Evolutionary conservation across 2,329 filamentous ascomycete genomes (phyloP).

Genomic region (Trichoderma atroviride): DNA sequence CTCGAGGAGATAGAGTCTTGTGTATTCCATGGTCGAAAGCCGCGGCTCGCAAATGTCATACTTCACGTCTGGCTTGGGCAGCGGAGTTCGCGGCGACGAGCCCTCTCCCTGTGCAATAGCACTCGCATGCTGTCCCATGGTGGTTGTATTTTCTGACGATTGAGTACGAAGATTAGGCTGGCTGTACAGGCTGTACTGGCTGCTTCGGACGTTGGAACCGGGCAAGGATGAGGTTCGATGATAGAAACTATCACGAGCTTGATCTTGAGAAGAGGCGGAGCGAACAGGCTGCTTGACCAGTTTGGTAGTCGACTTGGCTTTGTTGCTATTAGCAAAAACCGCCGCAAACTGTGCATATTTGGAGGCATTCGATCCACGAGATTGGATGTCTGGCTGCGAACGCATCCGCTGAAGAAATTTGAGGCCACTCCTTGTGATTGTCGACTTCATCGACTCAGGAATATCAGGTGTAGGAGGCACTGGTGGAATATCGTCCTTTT

Average conservation of each 20-base stretch:
- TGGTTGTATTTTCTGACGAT: background rate
- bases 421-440: constrained; percentile 34
- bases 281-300: constrained; percentile 3
- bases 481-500: constrained; percentile 30
- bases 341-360: constrained; percentile 3
- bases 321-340: background rate
- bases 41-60: constrained; percentile 36
- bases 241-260: constrained; percentile 14
- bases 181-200: background rate
- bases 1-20: constrained; percentile 41
- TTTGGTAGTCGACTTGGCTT: constrained; percentile 15
- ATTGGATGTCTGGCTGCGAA: constrained; percentile 31
- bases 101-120: background rate
- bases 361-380: background rate
- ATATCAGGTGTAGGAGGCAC: constrained; percentile 39
- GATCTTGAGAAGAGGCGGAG: background rate
- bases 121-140: background rate
- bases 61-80: background rate
- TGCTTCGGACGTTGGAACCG: constrained; percentile 1
- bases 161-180: background rate
- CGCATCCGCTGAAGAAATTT: constrained; percentile 37
- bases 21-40: constrained; percentile 47
- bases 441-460: constrained; percentile 35
- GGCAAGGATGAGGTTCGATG: constrained; percentile 13
- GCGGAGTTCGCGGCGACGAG: background rate